Evolutionary conservation across 1,284 basidiomycete species (phyloP).

Genomic region (Cutaneotrichosporon curvatum): DNA sequence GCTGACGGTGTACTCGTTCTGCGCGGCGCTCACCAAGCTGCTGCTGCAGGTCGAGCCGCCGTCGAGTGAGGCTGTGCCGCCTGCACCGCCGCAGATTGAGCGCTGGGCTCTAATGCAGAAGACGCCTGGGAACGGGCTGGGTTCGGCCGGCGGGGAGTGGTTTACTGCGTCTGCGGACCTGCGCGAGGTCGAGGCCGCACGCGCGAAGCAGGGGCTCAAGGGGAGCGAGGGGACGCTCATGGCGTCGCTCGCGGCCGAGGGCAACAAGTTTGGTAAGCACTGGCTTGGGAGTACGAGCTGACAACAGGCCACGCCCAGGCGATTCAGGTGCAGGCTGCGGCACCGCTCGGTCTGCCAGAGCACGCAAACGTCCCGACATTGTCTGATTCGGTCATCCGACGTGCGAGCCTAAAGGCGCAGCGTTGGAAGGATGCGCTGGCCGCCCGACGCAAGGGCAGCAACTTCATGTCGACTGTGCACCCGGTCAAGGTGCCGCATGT

Average conservation of each 20-base stretch:
- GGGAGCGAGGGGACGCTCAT: constrained; percentile 15
- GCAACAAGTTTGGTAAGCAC: constrained; percentile 29
- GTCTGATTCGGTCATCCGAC: constrained; percentile 26
- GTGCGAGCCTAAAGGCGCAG: constrained; percentile 34
- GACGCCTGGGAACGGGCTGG: constrained; percentile 14
- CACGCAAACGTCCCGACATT: constrained; percentile 16
- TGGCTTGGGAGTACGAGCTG: background rate
- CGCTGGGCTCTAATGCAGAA: constrained; percentile 41
- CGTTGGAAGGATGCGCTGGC: constrained; percentile 30
- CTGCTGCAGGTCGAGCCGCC: constrained; percentile 28
- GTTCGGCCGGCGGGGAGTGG: constrained; percentile 30
- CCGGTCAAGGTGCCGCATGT: constrained; percentile 1
- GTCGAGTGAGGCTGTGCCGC: no score
- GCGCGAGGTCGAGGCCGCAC: constrained; percentile 20
- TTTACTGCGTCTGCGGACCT: constrained; percentile 33
- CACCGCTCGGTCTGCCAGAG: constrained; percentile 7
- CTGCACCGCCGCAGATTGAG: constrained; percentile 11
- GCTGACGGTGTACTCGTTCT: constrained; percentile 38
- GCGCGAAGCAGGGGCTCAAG: constrained; percentile 9
- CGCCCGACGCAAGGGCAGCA: constrained; percentile 1
- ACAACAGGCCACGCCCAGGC: constrained; percentile 28
- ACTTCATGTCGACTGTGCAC: constrained; percentile 3
- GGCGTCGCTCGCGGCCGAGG: constrained; percentile 19
- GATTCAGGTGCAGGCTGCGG: constrained; percentile 24
- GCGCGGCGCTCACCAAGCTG: constrained; percentile 28